A percentile compares a stretch with the other conserved stretches of the same genome.
Conservation (phyloP, 1,284 basidiomycete genomes). For the Coniophora puteana region DNA sequence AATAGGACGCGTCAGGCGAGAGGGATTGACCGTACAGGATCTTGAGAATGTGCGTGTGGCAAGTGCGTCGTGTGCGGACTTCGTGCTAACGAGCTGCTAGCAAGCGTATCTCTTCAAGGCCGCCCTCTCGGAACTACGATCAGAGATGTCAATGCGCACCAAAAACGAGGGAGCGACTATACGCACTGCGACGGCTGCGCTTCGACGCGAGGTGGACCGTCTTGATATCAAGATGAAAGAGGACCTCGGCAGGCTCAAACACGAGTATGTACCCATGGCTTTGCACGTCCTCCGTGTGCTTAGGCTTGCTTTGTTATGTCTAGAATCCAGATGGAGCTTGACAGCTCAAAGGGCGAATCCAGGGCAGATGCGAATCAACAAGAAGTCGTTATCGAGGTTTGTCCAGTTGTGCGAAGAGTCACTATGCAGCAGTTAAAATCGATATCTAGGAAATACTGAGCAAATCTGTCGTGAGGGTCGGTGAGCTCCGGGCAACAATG, state of each 20-base stretch:
- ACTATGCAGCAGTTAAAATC: conserved; percentile 3
- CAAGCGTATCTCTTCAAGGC: conserved; percentile 96
- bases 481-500: conserved; percentile 83
- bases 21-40: conserved; percentile 81
- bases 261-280: conserved; percentile 67
- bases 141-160: conserved; percentile 81
- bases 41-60: conserved; percentile 79
- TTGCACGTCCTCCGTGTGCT: conserved; percentile 4
- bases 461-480: conserved; percentile 80
- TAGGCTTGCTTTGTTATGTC: conserved; percentile 5
- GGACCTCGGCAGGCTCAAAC: conserved; percentile 84
- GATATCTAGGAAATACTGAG: conserved; percentile 75
- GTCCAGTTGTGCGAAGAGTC: not conserved
- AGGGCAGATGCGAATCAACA: conserved; percentile 83
- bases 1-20: conserved; percentile 68
- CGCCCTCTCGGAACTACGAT: conserved; percentile 87
- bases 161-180: conserved; percentile 86
- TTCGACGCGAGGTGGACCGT: conserved; percentile 87
- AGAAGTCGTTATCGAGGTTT: conserved; percentile 87
- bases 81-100: conserved; percentile 36
- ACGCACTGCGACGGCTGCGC: conserved; percentile 67
- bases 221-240: conserved; percentile 93
- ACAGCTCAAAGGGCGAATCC: conserved; percentile 92
- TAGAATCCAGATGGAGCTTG: conserved; percentile 94
- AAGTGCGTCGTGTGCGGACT: not conserved